Evolutionary conservation across 768 basidiomycete species (phyloP), one percentile per base, ranked within the genome.

Genomic region (Mycena haematopus): DNA sequence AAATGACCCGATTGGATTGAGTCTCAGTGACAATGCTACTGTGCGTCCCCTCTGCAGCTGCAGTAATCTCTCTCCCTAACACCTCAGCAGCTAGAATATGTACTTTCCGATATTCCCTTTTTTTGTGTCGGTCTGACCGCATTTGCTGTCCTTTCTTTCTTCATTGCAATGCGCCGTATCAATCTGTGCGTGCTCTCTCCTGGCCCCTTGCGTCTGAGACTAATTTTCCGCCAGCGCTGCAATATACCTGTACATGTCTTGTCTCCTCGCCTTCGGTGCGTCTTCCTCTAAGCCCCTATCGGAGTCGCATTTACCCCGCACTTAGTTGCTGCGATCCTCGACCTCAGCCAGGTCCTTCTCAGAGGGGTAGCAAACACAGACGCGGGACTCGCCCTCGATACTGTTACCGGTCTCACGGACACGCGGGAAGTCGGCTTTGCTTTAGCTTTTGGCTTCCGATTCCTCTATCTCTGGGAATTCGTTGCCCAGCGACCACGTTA

Each of bases 381-480:
- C 22, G 54, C 66, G 49, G 72, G 70, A 40, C 57, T 65, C 6
- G 68, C 65, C 17, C 62, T 75, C 11, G 69, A 66, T 29, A 60
- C 77, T 25, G 72, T 79, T 42, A 63, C 70, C 9, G 79, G 75
- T 15, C 76, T 86, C 38, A 74, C 84, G 33, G 79, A 77, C 54
- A 73, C 82, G 6, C 85, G 90, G 38, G 91, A 92, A 71, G 75
- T 87, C 29, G 76, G 82, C 52, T 78, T 87, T 61, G 78, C 86
- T 13, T 66, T 90, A 22, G 84, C 89, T 11, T 71, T 82, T 45
- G 86, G 86, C 6, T 75, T 85, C 45, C 81, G 87, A 38, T 86
- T 86, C 69, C 69, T 92, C 17, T 91, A 86, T 69, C 86, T 86
- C 64, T 93, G 91, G 91, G 75, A 75, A 40, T 84, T 87, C 62